phyloP scores from a whole-genome alignment of 2,329 filamentous ascomycete genomes.

The Pezicula neosporulosa region DNA sequence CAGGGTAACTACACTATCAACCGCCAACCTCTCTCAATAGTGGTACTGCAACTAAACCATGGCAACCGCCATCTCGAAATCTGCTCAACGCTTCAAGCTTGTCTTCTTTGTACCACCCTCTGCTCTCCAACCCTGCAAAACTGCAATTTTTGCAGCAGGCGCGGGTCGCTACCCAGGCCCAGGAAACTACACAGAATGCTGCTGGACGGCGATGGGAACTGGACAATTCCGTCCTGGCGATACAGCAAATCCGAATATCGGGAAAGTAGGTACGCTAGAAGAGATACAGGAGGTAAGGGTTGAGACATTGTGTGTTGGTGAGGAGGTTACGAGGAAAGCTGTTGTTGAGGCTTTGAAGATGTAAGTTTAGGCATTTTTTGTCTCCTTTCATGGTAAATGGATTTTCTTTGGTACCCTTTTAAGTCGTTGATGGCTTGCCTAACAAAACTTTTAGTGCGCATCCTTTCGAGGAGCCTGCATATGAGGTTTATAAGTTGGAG shows the following conservation, averaged over 20 bases:
- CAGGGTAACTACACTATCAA: background rate
- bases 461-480: constrained; percentile 50
- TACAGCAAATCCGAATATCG: constrained; percentile 60
- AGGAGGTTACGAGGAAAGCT: constrained; percentile 51
- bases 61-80: background rate
- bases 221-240: constrained; percentile 65
- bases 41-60: background rate
- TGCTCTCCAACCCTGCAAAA: constrained; percentile 46
- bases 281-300: constrained; percentile 57
- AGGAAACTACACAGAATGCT: constrained; percentile 53
- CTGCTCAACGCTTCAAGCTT: constrained; percentile 32
- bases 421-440: background rate
- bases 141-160: constrained; percentile 54
- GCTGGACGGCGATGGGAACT: constrained; percentile 48
- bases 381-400: background rate
- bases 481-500: constrained; percentile 45
- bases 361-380: constrained; percentile 37
- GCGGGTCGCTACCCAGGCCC: constrained; percentile 45
- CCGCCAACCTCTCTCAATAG: background rate
- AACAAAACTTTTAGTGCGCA: constrained; percentile 31
- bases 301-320: constrained; percentile 59
- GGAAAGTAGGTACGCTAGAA: constrained; percentile 53
- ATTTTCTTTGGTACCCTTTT: background rate
- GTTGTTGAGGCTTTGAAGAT: constrained; percentile 63
- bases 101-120: constrained; percentile 47